Percentiles rank a stretch among this genome's conserved stretches.
phyloP scores from a whole-genome alignment of 2,329 filamentous ascomycete species.

The Epichloe hybrida region DNA sequence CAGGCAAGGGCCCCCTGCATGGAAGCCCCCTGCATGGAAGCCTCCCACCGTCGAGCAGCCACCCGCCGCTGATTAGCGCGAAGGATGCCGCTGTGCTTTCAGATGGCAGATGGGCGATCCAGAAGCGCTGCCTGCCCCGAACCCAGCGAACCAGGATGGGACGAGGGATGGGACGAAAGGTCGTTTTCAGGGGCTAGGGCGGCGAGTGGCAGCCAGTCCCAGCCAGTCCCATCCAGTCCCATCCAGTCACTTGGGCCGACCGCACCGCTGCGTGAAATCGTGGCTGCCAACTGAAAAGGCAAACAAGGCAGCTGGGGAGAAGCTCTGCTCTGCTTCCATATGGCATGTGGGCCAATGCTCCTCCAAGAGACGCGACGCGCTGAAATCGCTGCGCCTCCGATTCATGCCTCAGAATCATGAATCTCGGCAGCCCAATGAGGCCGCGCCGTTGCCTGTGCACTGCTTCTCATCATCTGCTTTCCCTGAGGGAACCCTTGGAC shows the following conservation, averaged over 20 bases:
- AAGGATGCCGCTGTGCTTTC: background rate
- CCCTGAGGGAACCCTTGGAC: background rate
- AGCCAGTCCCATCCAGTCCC: background rate
- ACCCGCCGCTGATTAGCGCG: conserved; percentile 1
- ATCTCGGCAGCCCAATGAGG: background rate
- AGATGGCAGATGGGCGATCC: background rate
- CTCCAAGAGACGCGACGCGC: no score
- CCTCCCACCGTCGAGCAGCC: background rate
- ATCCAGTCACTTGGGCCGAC: background rate
- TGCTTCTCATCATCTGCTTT: background rate
- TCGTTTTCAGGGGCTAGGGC: conserved; percentile 1
- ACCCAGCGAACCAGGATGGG: background rate
- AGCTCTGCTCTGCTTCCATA: background rate
- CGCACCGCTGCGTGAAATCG: background rate
- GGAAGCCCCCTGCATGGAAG: background rate
- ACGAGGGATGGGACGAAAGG: background rate
- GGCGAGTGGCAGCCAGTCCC: background rate
- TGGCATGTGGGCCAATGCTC: background rate
- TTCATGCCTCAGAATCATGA: background rate
- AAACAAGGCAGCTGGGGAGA: no score
- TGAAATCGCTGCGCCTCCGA: no score
- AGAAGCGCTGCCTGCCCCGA: background rate
- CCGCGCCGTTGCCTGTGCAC: background rate
- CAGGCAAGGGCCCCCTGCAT: background rate
- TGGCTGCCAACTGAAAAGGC: background rate